Evolutionary conservation across 345 rosid genomes (phyloP), one percentile per base, ranked within the genome.

Genomic region (Crucihimalaya himalaica): DNA sequence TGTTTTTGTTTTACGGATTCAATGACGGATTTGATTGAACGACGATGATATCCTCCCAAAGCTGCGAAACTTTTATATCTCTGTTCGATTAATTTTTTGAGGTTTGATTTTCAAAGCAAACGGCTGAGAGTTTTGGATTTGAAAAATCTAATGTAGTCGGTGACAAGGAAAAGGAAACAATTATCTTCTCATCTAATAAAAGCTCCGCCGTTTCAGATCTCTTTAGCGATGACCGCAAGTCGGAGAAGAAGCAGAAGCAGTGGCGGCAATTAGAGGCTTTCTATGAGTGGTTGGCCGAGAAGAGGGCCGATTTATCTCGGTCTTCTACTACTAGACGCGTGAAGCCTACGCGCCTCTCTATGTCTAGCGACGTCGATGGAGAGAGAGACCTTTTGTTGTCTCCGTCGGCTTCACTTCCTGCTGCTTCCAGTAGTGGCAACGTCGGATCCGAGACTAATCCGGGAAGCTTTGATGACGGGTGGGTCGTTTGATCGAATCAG

Each of bases 211-310:
- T 81, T 25, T 79, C 91, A n/a, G 88, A 87, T 85, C 81, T 85
- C 69, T 84, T 88, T 75, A 83, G 81, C 73, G 40, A 56, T 32
- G 87, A 82, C 57, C 86, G 66, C 25, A 86, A 76, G 80, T 71
- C 77, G 21, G 82, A 63, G 74, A 66, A 63, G 74, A 77, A 86
- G 83, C n/a, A n/a, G n/a, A n/a, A n/a, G n/a, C 85, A 84, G 76
- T 96, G 87, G 62, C 87, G 84, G 79, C 97, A 88, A 16, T 77
- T 88, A 43, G 81, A 84, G 2, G 87, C 85, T 47, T 86, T 89
- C 57, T 78, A 83, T 54, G 88, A 86, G 64, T 93, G 96, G 97
- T 40, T 87, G 23, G 75, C 79, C 16, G 90, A 88, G 50, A 84
- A 76, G 74, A 89, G 86, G 34, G 81, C 70, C 0, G 82, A 80